These are phyloP conservation scores for Fraxinus velutina DNA, from an alignment of 305 asterid species.

Conservation along the genomic window DNA sequence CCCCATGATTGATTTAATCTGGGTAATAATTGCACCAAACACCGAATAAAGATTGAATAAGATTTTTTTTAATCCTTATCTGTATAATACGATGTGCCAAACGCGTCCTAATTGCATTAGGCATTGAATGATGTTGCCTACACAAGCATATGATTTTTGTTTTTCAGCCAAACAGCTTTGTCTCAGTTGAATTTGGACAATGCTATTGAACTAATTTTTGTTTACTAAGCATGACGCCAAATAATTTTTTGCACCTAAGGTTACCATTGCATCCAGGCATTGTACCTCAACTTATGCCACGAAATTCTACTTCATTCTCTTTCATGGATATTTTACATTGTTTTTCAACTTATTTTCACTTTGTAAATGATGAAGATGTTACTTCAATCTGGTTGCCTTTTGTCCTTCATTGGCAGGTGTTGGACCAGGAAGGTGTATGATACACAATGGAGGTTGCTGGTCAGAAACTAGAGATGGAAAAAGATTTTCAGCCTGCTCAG, in stretches of 20 bases:
- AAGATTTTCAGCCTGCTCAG: slow-evolving; percentile 73
- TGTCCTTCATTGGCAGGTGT: slow-evolving; percentile 44
- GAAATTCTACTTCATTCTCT: not conserved
- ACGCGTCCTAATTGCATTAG: not conserved
- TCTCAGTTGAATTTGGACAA: not conserved
- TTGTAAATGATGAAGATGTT: not conserved
- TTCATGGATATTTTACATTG: not conserved
- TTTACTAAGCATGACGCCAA: not conserved
- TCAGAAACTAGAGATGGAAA: slow-evolving; percentile 48
- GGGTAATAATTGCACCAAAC: not conserved
- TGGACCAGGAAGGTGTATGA: slow-evolving; percentile 84
- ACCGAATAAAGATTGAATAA: not conserved
- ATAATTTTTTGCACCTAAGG: not conserved
- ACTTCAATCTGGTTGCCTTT: not conserved
- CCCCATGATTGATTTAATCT: not conserved
- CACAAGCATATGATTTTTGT: not conserved
- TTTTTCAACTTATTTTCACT: not conserved
- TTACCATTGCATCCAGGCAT: not conserved
- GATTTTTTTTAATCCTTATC: not conserved
- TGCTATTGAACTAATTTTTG: not conserved
- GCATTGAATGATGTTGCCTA: not conserved
- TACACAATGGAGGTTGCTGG: slow-evolving; percentile 89
- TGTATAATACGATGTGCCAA: not conserved
- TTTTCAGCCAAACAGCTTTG: not conserved
- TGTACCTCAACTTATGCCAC: not conserved